Evolutionary conservation across 163 green algal species (phyloP), one percentile per base, ranked within the genome.

Genomic region (Scenedesmus sp.): DNA sequence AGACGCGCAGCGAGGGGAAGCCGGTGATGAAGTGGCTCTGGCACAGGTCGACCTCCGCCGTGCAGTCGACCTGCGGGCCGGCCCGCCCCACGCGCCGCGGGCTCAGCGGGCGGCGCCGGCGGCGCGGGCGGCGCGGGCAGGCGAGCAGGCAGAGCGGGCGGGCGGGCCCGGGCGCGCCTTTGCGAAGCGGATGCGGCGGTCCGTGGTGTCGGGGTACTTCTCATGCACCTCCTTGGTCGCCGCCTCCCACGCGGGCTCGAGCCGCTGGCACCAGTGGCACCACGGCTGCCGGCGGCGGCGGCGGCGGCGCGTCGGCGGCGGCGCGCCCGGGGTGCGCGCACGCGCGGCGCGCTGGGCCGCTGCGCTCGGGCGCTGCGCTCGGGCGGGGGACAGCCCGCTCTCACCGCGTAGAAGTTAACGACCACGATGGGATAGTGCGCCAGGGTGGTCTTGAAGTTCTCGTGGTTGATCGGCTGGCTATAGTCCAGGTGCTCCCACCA

Each of bases 331-430:
- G 13, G 14, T 53, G 45, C 45, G 45, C 13, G 13, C 11, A 14
- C 13, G 13, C 14, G 45, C 45, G 14, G 45, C 13, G 13, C 14
- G 45, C 45, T 22, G 45, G 45, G 13, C 14, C 13, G 13, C 11
- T 11, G 45, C 45, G 45, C 13, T 14, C 11, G 11, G 45, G 13
- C 13, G 45, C 45, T 11, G 45, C 45, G 14, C 14, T 11, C 45
- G 13, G 13, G 14, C 94, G 93, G 97, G 29, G 93, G 94, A n/a
- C n/a, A n/a, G n/a, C n/a, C n/a, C n/a, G n/a, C n/a, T n/a, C n/a
- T n/a, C n/a, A n/a, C n/a, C n/a, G 94, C 94, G 48, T 90, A 97
- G 80, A 97, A 98, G 84, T 98, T 97, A 24, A 95, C 73, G 45
- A 97, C 82, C 22, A 97, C 90, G 22, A 97, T 90, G 20, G 92